Evolutionary conservation across 768 basidiomycete species (phyloP), one percentile per base, ranked within the genome.

Genomic region (Leccinum uliginosum): DNA sequence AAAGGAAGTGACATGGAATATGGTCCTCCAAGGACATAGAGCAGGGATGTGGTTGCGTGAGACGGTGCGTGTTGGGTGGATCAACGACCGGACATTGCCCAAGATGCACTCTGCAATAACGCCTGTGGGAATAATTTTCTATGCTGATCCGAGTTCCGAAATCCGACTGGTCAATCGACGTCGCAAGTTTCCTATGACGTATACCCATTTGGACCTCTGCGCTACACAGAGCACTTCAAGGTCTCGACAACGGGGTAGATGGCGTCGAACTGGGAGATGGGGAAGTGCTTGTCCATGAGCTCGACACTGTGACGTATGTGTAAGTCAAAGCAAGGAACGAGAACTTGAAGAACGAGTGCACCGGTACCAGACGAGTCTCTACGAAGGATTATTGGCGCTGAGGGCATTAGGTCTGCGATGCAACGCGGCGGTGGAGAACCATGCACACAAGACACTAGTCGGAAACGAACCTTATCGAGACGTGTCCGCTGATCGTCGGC

Each of bases 301-400:
- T 89, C 86, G 62, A 89, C 81, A 66, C 87, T 89, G 74, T 84
- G 83, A 6, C 61, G 61, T 62, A 46, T 34, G 34, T 14, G 32
- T 11, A 38, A 19, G 44, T 11, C 0, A 11, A 3, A 44, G 35
- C n/a, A 5, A 24, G 27, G 32, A 14, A 15, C 29, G 6, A 53
- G 7, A 14, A n/a, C n/a, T n/a, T n/a, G n/a, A n/a, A 34, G 14
- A 47, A 51, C 0, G 46, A 52, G 49, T 65, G 53, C 45, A 79
- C 82, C 81, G 11, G 89, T 89, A 29, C 87, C 88, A 91, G 17
- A 90, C 77, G 17, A 87, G 77, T 14, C 76, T 75, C 65, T 80
- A 78, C 0, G 71, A 67, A 0, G 77, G 74, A 5, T 75, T 62
- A 23, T 65, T 65, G 30, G 66, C 67, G 4, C 74, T 75, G 48